These are phyloP conservation scores for Coemansia erecta DNA, from an alignment of 192 early-diverging fungal genomes.

Conservation along the genomic window DNA sequence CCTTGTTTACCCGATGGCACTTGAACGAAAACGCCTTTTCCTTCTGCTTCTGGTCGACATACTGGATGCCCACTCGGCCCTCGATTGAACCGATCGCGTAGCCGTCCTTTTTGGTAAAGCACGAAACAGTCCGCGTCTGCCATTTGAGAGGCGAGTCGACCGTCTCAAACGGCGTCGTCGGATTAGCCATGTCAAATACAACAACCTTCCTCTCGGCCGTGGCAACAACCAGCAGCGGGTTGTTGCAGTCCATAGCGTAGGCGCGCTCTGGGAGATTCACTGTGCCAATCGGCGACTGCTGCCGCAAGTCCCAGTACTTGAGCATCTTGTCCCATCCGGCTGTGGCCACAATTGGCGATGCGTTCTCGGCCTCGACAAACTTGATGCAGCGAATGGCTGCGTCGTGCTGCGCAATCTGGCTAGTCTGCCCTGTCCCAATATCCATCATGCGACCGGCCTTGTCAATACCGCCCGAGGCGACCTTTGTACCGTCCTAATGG, in stretches of 20 bases:
- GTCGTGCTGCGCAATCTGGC: constrained; percentile 86
- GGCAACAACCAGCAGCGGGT: constrained; percentile 84
- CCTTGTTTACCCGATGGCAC: constrained; percentile 82
- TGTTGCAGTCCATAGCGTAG: constrained; percentile 84
- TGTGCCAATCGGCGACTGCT: constrained; percentile 69
- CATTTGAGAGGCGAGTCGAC: constrained; percentile 49
- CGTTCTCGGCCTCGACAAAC: constrained; percentile 67
- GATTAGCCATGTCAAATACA: constrained; percentile 80
- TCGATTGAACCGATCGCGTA: constrained; percentile 94
- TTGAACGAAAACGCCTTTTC: constrained; percentile 79
- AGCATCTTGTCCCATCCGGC: constrained; percentile 96
- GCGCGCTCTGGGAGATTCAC: constrained; percentile 81
- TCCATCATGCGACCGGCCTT: constrained; percentile 86
- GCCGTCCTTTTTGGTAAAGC: constrained; percentile 74
- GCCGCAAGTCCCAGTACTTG: constrained; percentile 94
- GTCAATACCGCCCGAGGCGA: constrained; percentile 88
- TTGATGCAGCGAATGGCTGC: constrained; percentile 79
- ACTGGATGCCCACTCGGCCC: constrained; percentile 91
- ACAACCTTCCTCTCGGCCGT: constrained; percentile 85
- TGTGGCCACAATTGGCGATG: constrained; percentile 71
- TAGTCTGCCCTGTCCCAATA: constrained; percentile 73
- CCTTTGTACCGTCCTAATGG: constrained; percentile 83
- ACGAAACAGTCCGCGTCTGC: constrained; percentile 74
- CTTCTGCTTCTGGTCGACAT: constrained; percentile 74
- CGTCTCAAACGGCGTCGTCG: constrained; percentile 70